Evolutionary conservation across 2,329 filamentous ascomycete species (phyloP), one percentile per base, ranked within the genome.

Genomic region (Fusarium chaquense): DNA sequence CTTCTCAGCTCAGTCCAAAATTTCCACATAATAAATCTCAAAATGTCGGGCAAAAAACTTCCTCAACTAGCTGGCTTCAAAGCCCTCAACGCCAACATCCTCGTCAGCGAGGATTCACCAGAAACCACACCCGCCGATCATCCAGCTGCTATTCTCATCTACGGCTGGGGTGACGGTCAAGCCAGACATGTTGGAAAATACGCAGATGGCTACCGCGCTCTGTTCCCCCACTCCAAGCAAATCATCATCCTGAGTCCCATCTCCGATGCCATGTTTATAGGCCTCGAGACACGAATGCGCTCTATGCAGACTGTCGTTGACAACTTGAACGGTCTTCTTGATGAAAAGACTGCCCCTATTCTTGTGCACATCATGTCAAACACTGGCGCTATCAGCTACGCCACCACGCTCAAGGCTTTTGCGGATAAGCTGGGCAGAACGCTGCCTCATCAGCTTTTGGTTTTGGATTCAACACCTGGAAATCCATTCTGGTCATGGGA

Each of bases 291-390:
- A 33, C 82, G 86, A 44, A 79, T 82, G 8, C 69, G 78, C 7
- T 78, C 78, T 62, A 84, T 89, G 81, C 70, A 79, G 38, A 83
- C 81, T 13, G 76, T 86, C 36, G 67, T 85, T 35, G 76, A 83
- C 47, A 78, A 49, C 44, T 50, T 74, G 9, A 67, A 70, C 10
- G 50, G 62, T 4, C 44, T 73, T 4, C 52, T 60, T 5, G 65
- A 61, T 13, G 65, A 63, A 15, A 67, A 49, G 71, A 69, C 10
- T 62, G 77, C 81, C 4, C 64, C 70, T 7, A 77, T 89, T 15
- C 76, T 88, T 20, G 73, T 86, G 2, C 86, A 89, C 58, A 78
- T 79, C 68, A 87, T 89, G 82, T 89, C 86, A 64, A 89, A 88
- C 74, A 87, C 86, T 0, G 87, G 87, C 16, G 85, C 82, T 18